These are phyloP conservation scores for Aspergillus panamensis DNA, from an alignment of 495 filamentous ascomycete genomes.

Conservation along the genomic window DNA sequence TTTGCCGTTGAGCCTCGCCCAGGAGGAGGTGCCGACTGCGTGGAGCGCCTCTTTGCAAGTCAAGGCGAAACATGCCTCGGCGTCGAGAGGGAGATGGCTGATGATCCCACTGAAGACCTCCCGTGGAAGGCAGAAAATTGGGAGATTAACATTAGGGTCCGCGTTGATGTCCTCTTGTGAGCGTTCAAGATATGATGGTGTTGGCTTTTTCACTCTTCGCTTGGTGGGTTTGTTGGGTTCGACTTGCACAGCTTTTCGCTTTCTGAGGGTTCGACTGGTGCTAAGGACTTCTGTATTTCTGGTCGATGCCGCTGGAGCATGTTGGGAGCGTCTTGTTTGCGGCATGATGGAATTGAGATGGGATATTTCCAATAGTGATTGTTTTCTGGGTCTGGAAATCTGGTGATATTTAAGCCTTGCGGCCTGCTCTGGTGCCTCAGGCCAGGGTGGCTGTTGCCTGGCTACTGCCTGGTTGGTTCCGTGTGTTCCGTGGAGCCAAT, in stretches of 20 bases:
- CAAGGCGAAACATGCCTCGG: slow-evolving; percentile 2
- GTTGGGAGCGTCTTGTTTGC: neutral
- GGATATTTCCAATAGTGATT: no score
- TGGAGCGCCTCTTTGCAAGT: slow-evolving; percentile 14
- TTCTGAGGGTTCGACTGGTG: neutral
- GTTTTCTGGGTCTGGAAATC: neutral
- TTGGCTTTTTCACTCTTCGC: slow-evolving; percentile 2
- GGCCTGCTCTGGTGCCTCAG: neutral
- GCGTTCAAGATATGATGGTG: neutral
- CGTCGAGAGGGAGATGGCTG: neutral
- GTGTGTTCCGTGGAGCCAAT: no score
- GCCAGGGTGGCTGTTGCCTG: neutral
- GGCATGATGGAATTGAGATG: neutral
- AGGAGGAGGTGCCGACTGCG: neutral
- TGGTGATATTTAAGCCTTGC: neutral
- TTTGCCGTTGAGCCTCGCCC: neutral
- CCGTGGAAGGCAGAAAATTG: slow-evolving; percentile 1
- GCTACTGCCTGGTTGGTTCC: neutral
- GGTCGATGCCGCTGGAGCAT: neutral
- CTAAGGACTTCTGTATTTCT: neutral
- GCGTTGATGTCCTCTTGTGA: neutral
- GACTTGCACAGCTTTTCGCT: neutral
- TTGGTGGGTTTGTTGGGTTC: neutral
- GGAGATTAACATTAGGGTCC: neutral
- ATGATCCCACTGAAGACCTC: slow-evolving; percentile 11